phyloP scores from a whole-genome alignment of 1,139 yeast species.

The Insectozyma bohioensis region DNA sequence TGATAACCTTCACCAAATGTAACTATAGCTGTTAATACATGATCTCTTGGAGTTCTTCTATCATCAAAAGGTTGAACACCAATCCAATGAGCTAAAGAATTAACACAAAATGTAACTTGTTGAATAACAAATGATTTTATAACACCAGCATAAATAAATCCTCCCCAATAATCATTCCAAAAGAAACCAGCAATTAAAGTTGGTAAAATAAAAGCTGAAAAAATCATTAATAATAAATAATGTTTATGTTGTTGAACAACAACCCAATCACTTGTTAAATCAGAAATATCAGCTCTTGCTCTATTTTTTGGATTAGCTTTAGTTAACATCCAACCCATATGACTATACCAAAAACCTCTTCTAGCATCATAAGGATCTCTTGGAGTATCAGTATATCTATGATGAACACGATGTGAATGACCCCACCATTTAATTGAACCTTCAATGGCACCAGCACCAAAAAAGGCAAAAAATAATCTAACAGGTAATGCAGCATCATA shows the following conservation, averaged over 20 bases:
- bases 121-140: slow-evolving; percentile 82
- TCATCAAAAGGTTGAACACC: slow-evolving; percentile 98
- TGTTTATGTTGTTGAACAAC: slow-evolving; percentile 94
- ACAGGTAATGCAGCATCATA: slow-evolving; percentile 76
- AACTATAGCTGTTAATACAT: slow-evolving; percentile 87
- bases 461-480: slow-evolving; percentile 70
- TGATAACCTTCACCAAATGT: slow-evolving; percentile 99
- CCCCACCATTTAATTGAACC: slow-evolving; percentile 99
- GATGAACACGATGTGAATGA: slow-evolving; percentile 95
- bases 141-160: slow-evolving; percentile 88
- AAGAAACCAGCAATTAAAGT: slow-evolving; percentile 70
- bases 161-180: slow-evolving; percentile 93
- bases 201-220: slow-evolving; percentile 74
- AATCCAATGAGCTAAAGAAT: slow-evolving; percentile 97
- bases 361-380: slow-evolving; percentile 98
- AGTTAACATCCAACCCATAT: slow-evolving; percentile 96
- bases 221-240: slow-evolving; percentile 66
- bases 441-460: slow-evolving; percentile 94
- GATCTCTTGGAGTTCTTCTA: slow-evolving; percentile 96
- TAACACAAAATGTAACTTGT: slow-evolving; percentile 98
- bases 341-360: slow-evolving; percentile 92
- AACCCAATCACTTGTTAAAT: slow-evolving; percentile 85
- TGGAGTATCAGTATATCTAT: slow-evolving; percentile 93
- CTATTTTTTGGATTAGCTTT: slow-evolving; percentile 92
- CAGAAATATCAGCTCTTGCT: slow-evolving; percentile 96